These are phyloP conservation scores for Magnolia changhungtana DNA, from an alignment of 164 flowering plant species.

Conservation along the genomic window DNA sequence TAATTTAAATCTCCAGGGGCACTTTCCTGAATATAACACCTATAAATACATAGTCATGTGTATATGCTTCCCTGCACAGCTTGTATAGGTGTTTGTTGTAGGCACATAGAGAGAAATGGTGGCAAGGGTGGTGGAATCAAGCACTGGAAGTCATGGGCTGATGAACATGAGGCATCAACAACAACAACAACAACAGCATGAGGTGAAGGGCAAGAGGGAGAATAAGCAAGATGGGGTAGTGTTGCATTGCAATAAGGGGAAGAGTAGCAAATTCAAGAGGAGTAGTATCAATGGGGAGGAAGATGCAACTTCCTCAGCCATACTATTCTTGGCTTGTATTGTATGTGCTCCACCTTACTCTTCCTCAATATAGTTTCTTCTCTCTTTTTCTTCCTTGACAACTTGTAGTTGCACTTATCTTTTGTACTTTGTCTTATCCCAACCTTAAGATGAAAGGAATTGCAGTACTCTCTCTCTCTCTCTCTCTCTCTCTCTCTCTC, in stretches of 20 bases:
- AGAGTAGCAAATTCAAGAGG: slow-evolving; percentile 63
- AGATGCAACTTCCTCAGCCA: slow-evolving; percentile 81
- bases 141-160: slow-evolving; percentile 29
- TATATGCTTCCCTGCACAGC: background rate
- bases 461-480: background rate
- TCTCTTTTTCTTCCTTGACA: background rate
- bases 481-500: background rate
- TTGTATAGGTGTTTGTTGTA: background rate
- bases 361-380: slow-evolving; percentile 2
- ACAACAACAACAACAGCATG: no score
- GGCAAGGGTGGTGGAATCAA: slow-evolving; percentile 50
- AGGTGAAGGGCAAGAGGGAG: background rate
- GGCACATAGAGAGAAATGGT: slow-evolving; percentile 35
- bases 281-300: slow-evolving; percentile 58
- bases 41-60: background rate
- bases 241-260: slow-evolving; percentile 67
- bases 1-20: background rate
- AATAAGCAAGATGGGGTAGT: slow-evolving; percentile 25
- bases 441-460: background rate
- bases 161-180: background rate
- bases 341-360: slow-evolving; percentile 42
- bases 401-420: no score
- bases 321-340: slow-evolving; percentile 76
- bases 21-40: background rate
- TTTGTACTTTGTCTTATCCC: no score